Evolutionary conservation across 176 grass and related monocot species (phyloP).

Genomic region (Puya raimondii): DNA sequence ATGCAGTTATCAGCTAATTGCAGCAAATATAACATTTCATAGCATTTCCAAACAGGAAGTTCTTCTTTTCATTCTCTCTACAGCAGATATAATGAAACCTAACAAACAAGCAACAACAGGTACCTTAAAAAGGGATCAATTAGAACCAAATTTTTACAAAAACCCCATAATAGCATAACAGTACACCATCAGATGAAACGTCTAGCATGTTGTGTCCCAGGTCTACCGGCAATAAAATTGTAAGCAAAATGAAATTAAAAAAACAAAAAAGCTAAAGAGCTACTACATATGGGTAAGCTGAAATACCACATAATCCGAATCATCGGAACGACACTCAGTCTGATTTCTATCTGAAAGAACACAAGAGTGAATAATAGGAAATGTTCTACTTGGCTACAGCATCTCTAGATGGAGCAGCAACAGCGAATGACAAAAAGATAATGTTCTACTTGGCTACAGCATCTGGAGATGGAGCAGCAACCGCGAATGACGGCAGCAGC

Average conservation of each 20-base stretch:
- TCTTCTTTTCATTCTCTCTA: neutral
- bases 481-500: slow-evolving; percentile 40
- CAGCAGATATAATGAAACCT: neutral
- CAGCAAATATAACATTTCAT: no score
- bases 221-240: neutral
- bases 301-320: neutral
- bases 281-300: neutral
- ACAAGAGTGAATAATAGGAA: neutral
- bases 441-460: neutral
- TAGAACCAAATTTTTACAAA: neutral
- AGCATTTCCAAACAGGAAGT: no score
- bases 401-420: slow-evolving; percentile 11
- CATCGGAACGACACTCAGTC: neutral
- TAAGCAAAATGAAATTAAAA: neutral
- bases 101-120: neutral
- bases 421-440: neutral
- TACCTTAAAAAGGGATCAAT: neutral
- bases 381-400: neutral
- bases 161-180: neutral
- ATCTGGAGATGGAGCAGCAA: slow-evolving; percentile 12
- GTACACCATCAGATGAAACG: neutral
- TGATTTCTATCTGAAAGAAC: neutral
- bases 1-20: no score
- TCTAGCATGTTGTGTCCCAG: neutral
- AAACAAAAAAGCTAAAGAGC: neutral